A percentile compares a stretch with the other conserved stretches of the same genome.
Evolutionary conservation across 169 alveolate genomes (phyloP).

Genomic region (Eimeria maxima): DNA sequence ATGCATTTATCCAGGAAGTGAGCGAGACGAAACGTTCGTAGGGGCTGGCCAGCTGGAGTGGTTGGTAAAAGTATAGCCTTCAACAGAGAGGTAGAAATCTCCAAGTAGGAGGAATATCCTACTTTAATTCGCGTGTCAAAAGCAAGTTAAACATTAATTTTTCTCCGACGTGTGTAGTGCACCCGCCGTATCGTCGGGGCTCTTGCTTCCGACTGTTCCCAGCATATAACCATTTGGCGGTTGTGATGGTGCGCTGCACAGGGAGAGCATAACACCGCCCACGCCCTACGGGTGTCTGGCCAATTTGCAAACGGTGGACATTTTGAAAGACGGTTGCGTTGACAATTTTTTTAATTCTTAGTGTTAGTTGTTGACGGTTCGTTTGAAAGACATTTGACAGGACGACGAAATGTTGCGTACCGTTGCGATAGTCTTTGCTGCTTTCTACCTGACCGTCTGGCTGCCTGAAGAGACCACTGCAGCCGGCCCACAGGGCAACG

Average conservation of each 20-base stretch:
- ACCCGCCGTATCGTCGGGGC: not conserved
- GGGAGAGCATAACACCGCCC: too few species aligned
- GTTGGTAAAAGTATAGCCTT: not conserved
- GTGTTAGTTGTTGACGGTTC: not conserved
- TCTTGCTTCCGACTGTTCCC: too few species aligned
- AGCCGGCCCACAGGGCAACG: not conserved
- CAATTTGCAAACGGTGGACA: not conserved
- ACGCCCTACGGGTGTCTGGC: too few species aligned
- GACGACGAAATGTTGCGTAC: not conserved
- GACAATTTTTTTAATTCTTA: too few species aligned
- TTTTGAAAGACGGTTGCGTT: too few species aligned
- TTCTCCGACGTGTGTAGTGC: too few species aligned
- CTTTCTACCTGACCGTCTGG: not conserved
- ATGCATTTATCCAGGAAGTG: too few species aligned
- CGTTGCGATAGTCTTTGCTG: not conserved
- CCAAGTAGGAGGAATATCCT: not conserved
- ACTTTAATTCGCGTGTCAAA: not conserved
- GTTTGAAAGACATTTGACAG: not conserved
- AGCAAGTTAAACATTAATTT: not conserved
- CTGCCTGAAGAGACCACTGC: not conserved
- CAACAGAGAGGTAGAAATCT: not conserved
- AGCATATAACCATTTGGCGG: too few species aligned
- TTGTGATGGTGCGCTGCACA: too few species aligned
- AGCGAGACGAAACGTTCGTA: not conserved
- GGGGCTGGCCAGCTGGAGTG: not conserved